Base-by-base conservation (phyloP, 2,329 filamentous ascomycete species). In the Volutella citrinella region DNA sequence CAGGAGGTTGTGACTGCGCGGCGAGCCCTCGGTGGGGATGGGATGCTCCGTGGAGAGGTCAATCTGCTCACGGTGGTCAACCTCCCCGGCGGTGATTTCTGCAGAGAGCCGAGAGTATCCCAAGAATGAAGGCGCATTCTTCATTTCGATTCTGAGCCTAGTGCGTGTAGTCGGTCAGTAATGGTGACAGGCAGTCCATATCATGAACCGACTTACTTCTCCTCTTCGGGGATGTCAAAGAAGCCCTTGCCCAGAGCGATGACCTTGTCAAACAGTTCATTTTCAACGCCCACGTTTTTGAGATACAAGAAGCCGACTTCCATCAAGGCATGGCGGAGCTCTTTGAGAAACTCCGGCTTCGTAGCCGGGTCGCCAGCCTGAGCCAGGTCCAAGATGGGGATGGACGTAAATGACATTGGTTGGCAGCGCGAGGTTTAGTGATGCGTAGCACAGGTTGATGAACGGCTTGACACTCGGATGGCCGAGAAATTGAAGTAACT, bases 261-360 rank as follows among this genome's bases (percentile, higher is more conserved):
- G 17, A 91, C 85, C 42, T 73, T 62, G 16, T 75, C 54, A 48
- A 85, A 79, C 32, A 91, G 64, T 23, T 74, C 66, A 12, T 82
- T 73, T 6, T 82, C 69, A 31, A 91, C 80, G 15, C 83, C 84
- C 4, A 86, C 82, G 54, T 94, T 89, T 55, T 82, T 83, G 42
- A 95, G 75, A 54, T 95, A 95, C 15, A 94, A 61, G 54, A 95
- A 95, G 3, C 88, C 88, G n/a, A 94, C 85, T 57, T 91, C 84
- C 51, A 95, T 76, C 19, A 95, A 66, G 0, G 87, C 86, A 60
- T 84, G 70, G 12, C 84, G 82, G 19, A 95, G 72, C 34, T 86
- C 70, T 1, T 67, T 61, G 0, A 94, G 74, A 51, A 95, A 93
- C 19, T 65, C 66, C 4, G 84, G 74, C 62, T 93, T 94, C 1